Evolutionary conservation across 257 asterid genomes (phyloP), one percentile per base, ranked within the genome.

Genomic region (Agastache rugosa): DNA sequence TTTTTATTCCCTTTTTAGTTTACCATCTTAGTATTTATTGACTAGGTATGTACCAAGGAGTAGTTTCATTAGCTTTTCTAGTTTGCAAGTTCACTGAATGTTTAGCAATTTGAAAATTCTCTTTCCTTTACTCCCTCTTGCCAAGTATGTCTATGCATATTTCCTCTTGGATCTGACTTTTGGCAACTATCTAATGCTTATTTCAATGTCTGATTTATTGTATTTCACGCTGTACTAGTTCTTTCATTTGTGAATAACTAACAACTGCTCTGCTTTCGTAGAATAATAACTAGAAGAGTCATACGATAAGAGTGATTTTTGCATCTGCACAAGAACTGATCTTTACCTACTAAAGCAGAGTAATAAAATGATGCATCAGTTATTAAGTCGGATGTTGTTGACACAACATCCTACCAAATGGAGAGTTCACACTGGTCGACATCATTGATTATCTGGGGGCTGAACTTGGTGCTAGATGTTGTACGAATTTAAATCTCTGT

Each of bases 351-450:
- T 61, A 72, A 53, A 31, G 65, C 77, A 56, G 23, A 50, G 27
- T 59, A 42, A 39, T 22, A 39, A 19, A 29, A 62, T 72, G 60
- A 67, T 67, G 10, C 15, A 15, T 17, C 8, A 45, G 17, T 25
- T 61, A 7, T 5, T 59, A 27, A 66, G 6, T 67, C 6, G 25
- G 29, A 25, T 47, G 56, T 53, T 56, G 53, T 63, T 63, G n/a
- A 65, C 80, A 82, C 87, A 59, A 74, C 75, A 63, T 71, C 56
- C 65, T 73, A 83, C 82, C 87, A 59, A 68, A 69, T 48, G 29
- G 54, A 34, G 31, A 63, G 50, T 72, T 71, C 67, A 61, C 56
- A 63, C 69, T 67, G 55, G 71, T 63, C 15, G 55, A 53, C 68
- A 76, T 78, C 69, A 69, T 74, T 64, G 75, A 71, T 47, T 62